These are phyloP conservation scores for Phytophthora citrophthora DNA, from an alignment of 352 stramenopile species.

Conservation along the genomic window DNA sequence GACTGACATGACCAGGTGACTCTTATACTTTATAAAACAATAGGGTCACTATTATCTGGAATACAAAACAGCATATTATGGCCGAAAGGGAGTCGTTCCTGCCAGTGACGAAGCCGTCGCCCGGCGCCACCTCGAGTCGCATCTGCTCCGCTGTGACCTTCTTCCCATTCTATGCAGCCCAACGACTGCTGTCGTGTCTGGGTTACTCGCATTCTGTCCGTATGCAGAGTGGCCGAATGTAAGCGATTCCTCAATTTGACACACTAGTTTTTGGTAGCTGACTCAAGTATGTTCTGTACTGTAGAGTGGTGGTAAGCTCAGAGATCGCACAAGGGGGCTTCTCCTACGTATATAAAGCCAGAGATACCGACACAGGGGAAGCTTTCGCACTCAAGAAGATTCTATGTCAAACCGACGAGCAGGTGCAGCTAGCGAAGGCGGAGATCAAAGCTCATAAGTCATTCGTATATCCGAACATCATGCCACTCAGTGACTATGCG, in stretches of 20 bases:
- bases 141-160: slow-evolving; percentile 69
- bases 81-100: slow-evolving; percentile 47
- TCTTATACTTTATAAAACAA: too few relatives aligned
- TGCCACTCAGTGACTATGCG: slow-evolving; percentile 83
- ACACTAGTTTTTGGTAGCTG: not conserved
- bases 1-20: not conserved
- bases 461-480: slow-evolving; percentile 83
- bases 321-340: slow-evolving; percentile 89
- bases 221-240: slow-evolving; percentile 83
- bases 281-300: slow-evolving; percentile 4
- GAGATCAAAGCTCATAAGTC: slow-evolving; percentile 85
- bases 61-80: not conserved
- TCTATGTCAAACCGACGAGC: slow-evolving; percentile 84
- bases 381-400: slow-evolving; percentile 92
- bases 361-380: slow-evolving; percentile 75
- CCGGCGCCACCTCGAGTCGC: slow-evolving; percentile 24
- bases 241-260: slow-evolving; percentile 16
- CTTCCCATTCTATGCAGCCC: slow-evolving; percentile 63
- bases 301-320: slow-evolving; percentile 57
- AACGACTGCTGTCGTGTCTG: slow-evolving; percentile 76
- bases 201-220: slow-evolving; percentile 67
- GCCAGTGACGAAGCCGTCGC: slow-evolving; percentile 21
- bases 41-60: not conserved
- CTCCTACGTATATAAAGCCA: slow-evolving; percentile 85
- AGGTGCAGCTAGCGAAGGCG: slow-evolving; percentile 76